A percentile compares a stretch with the other conserved stretches of the same genome.
phyloP scores from a whole-genome alignment of 2,329 filamentous ascomycete species.

The Coniochaeta ligniaria region DNA sequence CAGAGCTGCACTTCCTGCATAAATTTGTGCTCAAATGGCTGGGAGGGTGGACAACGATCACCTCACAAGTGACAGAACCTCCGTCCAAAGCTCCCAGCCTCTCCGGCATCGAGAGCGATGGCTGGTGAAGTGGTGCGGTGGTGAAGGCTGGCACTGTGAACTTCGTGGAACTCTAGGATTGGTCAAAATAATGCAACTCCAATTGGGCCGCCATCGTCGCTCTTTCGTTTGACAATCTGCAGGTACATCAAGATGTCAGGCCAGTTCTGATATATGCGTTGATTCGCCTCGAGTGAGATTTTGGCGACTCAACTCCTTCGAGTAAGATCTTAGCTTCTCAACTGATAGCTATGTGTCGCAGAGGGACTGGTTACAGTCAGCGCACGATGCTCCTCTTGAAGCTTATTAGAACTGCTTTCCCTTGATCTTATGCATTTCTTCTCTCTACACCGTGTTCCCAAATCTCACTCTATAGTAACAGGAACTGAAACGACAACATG shows the following conservation, averaged over 20 bases:
- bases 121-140: background rate
- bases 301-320: background rate
- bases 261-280: no score
- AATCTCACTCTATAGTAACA: background rate
- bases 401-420: background rate
- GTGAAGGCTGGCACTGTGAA: background rate
- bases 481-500: background rate
- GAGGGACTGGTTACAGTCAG: background rate
- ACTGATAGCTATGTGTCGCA: no score
- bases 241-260: no score
- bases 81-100: background rate
- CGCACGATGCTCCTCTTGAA: background rate
- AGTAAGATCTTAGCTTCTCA: no score
- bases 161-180: background rate
- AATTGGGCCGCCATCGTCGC: background rate
- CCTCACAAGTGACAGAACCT: no score
- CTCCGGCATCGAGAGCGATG: background rate
- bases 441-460: background rate
- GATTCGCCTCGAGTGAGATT: background rate
- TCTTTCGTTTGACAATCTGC: no score
- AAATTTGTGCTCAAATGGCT: background rate
- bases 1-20: background rate
- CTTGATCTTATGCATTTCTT: background rate
- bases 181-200: background rate
- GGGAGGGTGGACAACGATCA: background rate